Evolutionary conservation across 768 basidiomycete genomes (phyloP).

Genomic region (Lepiota subincarnata): DNA sequence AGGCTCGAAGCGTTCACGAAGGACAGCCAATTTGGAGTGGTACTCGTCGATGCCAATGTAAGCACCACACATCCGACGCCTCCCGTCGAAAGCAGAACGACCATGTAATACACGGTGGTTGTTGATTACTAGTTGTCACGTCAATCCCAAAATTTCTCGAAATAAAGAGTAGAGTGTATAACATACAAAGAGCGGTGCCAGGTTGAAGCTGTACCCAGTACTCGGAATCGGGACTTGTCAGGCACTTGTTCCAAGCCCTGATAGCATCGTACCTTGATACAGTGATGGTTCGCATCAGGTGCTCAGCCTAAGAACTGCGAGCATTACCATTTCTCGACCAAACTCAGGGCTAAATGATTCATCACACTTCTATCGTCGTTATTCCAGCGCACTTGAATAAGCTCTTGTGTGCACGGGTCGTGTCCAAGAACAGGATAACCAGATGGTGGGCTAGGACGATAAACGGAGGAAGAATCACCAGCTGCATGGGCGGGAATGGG

Average conservation of each 20-base stretch:
- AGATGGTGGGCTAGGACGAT: slow-evolving; percentile 50
- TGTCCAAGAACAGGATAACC: slow-evolving; percentile 74
- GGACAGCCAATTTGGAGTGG: slow-evolving; percentile 67
- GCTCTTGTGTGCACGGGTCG: slow-evolving; percentile 52
- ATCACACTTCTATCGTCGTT: slow-evolving; percentile 90
- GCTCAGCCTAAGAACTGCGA: background rate
- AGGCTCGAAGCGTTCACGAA: slow-evolving; percentile 54
- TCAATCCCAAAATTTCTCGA: background rate
- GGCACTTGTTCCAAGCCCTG: slow-evolving; percentile 66
- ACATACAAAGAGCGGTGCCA: slow-evolving; percentile 80
- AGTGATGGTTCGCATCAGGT: background rate
- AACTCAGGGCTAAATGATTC: slow-evolving; percentile 47
- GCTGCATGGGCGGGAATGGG: slow-evolving; percentile 85
- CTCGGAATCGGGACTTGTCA: slow-evolving; percentile 80
- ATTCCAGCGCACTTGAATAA: slow-evolving; percentile 87
- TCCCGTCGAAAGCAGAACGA: slow-evolving; percentile 84
- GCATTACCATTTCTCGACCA: slow-evolving; percentile 72
- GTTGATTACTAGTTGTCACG: slow-evolving; percentile 60
- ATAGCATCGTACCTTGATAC: slow-evolving; percentile 71
- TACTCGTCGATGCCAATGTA: slow-evolving; percentile 93
- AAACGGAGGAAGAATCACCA: slow-evolving; percentile 60
- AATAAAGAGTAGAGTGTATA: background rate
- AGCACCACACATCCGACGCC: slow-evolving; percentile 91
- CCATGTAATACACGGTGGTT: slow-evolving; percentile 95
- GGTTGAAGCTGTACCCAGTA: slow-evolving; percentile 89